Conservation (phyloP, 2,329 filamentous ascomycete species). For the Bipolaris sorokiniana region DNA sequence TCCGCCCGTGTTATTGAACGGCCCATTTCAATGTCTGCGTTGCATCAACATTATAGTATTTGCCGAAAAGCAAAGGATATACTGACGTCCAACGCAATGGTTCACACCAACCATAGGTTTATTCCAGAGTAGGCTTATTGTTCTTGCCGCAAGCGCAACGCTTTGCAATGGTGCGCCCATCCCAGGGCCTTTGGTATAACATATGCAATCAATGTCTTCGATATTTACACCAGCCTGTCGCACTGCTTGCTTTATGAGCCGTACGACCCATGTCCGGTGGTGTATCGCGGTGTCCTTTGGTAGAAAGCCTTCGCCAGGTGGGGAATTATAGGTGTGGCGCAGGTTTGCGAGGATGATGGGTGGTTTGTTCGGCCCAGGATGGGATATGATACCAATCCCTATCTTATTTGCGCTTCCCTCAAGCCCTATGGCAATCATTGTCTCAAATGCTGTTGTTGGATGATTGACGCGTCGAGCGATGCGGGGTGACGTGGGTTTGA, state of each 20-base stretch:
- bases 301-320: conserved; percentile 91
- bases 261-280: conserved; percentile 84
- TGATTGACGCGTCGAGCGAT: conserved; percentile 20
- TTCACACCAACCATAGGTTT: conserved; percentile 94
- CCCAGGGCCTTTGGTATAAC: conserved; percentile 92
- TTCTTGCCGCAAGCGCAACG: conserved; percentile 84
- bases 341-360: conserved; percentile 82
- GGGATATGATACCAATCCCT: conserved; percentile 88
- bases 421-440: conserved; percentile 72
- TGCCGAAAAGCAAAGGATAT: neutral
- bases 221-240: conserved; percentile 62
- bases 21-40: conserved; percentile 90
- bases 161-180: conserved; percentile 94
- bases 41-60: neutral
- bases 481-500: conserved; percentile 29
- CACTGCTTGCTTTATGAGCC: conserved; percentile 80
- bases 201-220: conserved; percentile 83
- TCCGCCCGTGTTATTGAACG: conserved; percentile 85
- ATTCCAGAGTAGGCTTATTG: conserved; percentile 80
- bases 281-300: conserved; percentile 95
- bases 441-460: conserved; percentile 15
- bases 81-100: conserved; percentile 86
- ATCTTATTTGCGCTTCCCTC: conserved; percentile 99
- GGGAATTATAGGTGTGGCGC: conserved; percentile 89
- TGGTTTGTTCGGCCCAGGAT: conserved; percentile 60